Evolutionary conservation across 192 early-diverging fungal genomes (phyloP).

Genomic region (Linnemannia schmuckeri): DNA sequence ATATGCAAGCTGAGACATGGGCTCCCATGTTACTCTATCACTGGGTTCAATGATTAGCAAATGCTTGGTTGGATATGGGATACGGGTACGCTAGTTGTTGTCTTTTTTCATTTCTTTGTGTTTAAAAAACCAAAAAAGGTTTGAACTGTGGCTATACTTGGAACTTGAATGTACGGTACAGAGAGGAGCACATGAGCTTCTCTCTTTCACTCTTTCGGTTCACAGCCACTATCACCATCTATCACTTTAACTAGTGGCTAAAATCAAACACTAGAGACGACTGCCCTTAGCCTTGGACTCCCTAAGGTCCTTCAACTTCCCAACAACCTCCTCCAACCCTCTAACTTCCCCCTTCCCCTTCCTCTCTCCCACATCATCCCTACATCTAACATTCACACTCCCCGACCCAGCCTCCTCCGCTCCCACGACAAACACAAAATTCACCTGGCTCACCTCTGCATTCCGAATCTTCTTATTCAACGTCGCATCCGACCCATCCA

Average conservation of each 20-base stretch:
- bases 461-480: slow-evolving; percentile 98
- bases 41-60: slow-evolving; percentile 1
- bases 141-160: too few species aligned
- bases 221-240: not conserved
- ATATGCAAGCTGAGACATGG: not conserved
- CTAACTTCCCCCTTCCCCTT: slow-evolving; percentile 86
- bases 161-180: too few species aligned
- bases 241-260: not conserved
- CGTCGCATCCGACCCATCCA: slow-evolving; percentile 87
- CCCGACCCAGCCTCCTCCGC: slow-evolving; percentile 79
- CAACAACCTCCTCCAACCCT: slow-evolving; percentile 74
- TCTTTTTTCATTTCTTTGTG: not conserved
- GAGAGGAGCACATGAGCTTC: too few species aligned
- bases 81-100: not conserved
- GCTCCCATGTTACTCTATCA: not conserved
- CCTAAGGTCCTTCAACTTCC: slow-evolving; percentile 61
- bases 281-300: slow-evolving; percentile 31
- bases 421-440: slow-evolving; percentile 98
- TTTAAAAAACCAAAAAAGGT: not conserved
- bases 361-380: slow-evolving; percentile 81
- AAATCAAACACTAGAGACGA: slow-evolving; percentile 7
- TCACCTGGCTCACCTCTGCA: slow-evolving; percentile 92
- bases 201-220: not conserved
- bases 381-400: slow-evolving; percentile 91
- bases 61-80: not conserved